Conservation (phyloP, 257 asterid species). For the Solanum dulcamara region DNA sequence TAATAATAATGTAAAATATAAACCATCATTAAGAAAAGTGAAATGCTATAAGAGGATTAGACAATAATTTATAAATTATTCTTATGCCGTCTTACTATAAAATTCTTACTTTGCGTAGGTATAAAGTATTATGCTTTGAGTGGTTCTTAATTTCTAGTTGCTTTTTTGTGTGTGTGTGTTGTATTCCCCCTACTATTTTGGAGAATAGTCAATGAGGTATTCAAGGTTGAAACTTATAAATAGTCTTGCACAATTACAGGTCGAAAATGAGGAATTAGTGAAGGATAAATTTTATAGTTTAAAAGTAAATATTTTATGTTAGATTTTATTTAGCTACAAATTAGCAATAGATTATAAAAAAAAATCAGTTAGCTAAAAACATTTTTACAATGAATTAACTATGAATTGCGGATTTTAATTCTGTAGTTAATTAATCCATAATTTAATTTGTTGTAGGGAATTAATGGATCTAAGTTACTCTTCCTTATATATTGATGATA, state of each 20-base stretch:
- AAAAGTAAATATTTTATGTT: too few relatives aligned
- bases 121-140: neutral
- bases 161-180: too few relatives aligned
- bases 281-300: too few relatives aligned
- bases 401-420: too few relatives aligned
- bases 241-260: neutral
- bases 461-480: neutral
- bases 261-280: too few relatives aligned
- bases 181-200: neutral
- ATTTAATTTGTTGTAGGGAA: neutral
- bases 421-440: neutral
- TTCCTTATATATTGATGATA: too few relatives aligned
- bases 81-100: neutral
- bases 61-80: neutral
- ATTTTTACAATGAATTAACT: too few relatives aligned
- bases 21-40: neutral
- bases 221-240: neutral
- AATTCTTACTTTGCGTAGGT: neutral
- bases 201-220: neutral
- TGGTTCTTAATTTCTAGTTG: neutral
- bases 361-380: too few relatives aligned
- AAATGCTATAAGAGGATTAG: neutral
- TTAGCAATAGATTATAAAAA: too few relatives aligned
- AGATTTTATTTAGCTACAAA: too few relatives aligned
- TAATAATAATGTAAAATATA: neutral